These are phyloP conservation scores for Zymoseptoria brevis DNA, from an alignment of 2,329 filamentous ascomycete species.

Conservation along the genomic window DNA sequence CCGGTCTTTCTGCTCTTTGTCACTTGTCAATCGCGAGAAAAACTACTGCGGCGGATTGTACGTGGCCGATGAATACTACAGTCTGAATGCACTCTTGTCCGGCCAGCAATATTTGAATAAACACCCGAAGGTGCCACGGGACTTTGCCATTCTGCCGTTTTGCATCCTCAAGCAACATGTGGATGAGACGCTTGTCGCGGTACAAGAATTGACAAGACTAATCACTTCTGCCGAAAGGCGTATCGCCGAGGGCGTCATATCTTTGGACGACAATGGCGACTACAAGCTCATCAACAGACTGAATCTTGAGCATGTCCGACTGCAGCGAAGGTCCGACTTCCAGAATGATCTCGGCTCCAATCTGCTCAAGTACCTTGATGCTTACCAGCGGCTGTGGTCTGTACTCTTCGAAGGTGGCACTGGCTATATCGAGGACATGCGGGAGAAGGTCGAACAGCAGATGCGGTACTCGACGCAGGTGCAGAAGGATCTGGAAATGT, in stretches of 20 bases:
- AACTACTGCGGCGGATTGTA: conserved; percentile 27
- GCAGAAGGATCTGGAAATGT: conserved; percentile 25
- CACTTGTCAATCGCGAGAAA: conserved; percentile 27
- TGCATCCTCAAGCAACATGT: conserved; percentile 26
- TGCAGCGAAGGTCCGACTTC: conserved; percentile 27
- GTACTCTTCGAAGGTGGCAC: conserved; percentile 27
- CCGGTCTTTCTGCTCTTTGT: conserved; percentile 28
- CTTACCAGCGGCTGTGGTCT: conserved; percentile 25
- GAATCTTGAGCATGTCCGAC: conserved; percentile 27
- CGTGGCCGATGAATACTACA: conserved; percentile 24
- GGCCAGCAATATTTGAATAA: conserved; percentile 25
- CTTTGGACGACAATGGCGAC: conserved; percentile 28
- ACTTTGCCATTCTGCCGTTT: conserved; percentile 29
- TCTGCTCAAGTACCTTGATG: conserved; percentile 27
- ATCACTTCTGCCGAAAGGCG: conserved; percentile 27
- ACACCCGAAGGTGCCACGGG: conserved; percentile 28
- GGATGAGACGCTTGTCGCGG: conserved; percentile 25
- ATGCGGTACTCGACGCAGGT: conserved; percentile 27
- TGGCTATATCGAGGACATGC: conserved; percentile 29
- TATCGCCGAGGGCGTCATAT: conserved; percentile 27
- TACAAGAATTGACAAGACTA: conserved; percentile 24
- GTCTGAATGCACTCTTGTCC: conserved; percentile 21
- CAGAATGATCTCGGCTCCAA: conserved; percentile 28
- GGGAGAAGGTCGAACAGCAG: conserved; percentile 30
- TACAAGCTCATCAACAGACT: conserved; percentile 30